A percentile compares a stretch with the other conserved stretches of the same genome.
These are phyloP conservation scores for Pythium aphanidermatum DNA, from an alignment of 352 stramenopile genomes.

Conservation along the genomic window DNA sequence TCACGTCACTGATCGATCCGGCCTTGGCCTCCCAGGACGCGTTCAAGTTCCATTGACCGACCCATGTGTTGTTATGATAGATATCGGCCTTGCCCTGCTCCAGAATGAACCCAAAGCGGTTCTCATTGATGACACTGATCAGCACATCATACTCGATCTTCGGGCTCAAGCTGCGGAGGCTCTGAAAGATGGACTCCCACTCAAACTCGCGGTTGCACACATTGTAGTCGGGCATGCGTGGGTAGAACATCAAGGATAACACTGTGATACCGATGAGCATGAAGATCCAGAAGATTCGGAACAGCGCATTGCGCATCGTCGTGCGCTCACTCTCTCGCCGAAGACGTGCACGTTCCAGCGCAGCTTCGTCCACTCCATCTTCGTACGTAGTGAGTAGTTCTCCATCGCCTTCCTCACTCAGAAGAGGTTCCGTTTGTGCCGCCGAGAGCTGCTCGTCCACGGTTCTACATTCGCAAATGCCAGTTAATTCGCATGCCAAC, in stretches of 20 bases:
- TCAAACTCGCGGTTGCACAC: conserved; percentile 88
- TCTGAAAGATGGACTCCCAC: conserved; percentile 82
- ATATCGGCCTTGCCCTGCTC: conserved; percentile 72
- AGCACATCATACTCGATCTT: conserved; percentile 85
- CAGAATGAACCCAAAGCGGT: conserved; percentile 80
- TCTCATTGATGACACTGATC: conserved; percentile 86
- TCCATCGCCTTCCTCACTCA: conserved; percentile 37
- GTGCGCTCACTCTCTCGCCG: conserved; percentile 26
- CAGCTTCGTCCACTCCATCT: conserved; percentile 46
- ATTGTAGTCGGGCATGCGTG: conserved; percentile 83
- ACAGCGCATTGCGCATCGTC: conserved; percentile 48
- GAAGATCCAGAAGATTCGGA: conserved; percentile 49
- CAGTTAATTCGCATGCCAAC: not conserved
- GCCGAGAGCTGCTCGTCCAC: conserved; percentile 27
- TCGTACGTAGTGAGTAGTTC: conserved; percentile 48
- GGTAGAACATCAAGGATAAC: conserved; percentile 83
- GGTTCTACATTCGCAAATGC: conserved; percentile 9
- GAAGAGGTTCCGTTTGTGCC: conserved; percentile 44
- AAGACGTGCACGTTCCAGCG: conserved; percentile 41
- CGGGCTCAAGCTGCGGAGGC: conserved; percentile 57
- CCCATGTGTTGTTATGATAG: conserved; percentile 66
- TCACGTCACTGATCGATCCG: conserved; percentile 71
- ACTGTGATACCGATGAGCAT: conserved; percentile 54
- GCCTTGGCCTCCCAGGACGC: conserved; percentile 57
- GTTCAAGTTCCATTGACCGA: conserved; percentile 70